phyloP scores from a whole-genome alignment of 208 protist genomes.

The Leishmania martiniquensis region DNA sequence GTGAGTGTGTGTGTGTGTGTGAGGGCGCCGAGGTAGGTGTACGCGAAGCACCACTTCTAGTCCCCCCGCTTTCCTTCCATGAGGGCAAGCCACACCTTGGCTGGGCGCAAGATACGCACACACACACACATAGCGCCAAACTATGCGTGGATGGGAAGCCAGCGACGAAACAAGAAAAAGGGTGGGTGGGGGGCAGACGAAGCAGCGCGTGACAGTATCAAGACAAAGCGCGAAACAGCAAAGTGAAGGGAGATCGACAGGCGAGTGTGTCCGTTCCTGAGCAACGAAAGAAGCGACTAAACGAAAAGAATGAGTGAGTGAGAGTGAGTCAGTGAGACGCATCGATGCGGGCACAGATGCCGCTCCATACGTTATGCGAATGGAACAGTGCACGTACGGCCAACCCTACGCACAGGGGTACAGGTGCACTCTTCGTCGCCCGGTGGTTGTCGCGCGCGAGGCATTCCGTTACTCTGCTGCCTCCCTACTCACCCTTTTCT shows the following conservation, averaged over 20 bases:
- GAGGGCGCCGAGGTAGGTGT: neutral
- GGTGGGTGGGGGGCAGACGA: neutral
- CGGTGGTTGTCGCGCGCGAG: neutral
- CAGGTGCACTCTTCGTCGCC: neutral
- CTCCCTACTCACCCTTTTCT: slow-evolving; percentile 1
- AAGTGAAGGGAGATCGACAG: neutral
- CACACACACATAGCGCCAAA: neutral
- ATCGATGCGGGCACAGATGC: too few relatives aligned
- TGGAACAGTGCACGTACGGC: neutral
- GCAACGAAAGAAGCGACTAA: neutral
- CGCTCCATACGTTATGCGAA: too few relatives aligned
- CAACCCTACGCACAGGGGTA: neutral
- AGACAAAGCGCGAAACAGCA: neutral
- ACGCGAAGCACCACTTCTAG: neutral
- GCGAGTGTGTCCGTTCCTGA: neutral
- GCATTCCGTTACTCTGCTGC: neutral
- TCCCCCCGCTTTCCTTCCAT: neutral
- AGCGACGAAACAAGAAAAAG: neutral
- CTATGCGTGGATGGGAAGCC: neutral
- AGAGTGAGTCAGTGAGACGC: too few relatives aligned
- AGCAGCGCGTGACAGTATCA: neutral
- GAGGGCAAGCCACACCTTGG: neutral
- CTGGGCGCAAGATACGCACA: neutral
- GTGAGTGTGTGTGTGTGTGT: neutral
- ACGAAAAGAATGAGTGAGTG: too few relatives aligned